Evolutionary conservation across 2,329 filamentous ascomycete species (phyloP).

Genomic region (Neoarthrinium moseri): DNA sequence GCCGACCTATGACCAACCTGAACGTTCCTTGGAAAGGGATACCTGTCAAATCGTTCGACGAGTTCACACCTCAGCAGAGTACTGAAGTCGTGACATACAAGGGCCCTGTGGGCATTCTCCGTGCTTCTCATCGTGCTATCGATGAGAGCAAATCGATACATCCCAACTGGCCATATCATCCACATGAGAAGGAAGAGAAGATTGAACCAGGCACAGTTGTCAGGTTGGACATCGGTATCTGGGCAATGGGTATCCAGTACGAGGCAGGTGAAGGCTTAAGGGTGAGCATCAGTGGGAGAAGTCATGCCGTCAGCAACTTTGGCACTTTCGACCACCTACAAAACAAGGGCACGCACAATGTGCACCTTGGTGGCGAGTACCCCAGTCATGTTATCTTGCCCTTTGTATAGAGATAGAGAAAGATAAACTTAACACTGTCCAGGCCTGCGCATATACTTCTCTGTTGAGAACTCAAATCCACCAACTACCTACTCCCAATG

Average conservation of each 20-base stretch:
- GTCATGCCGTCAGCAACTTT: conserved; percentile 17
- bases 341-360: conserved; percentile 18
- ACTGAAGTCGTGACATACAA: conserved; percentile 24
- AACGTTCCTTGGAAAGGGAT: conserved; percentile 23
- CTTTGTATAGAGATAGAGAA: no score
- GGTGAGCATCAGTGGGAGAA: conserved; percentile 21
- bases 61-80: conserved; percentile 16
- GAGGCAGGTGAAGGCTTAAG: conserved; percentile 22
- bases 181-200: conserved; percentile 20
- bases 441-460: no score
- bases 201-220: conserved; percentile 21
- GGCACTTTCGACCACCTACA: conserved; percentile 6
- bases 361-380: conserved; percentile 19
- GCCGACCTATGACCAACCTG: conserved; percentile 18
- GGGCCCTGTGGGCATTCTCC: conserved; percentile 22
- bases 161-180: conserved; percentile 24
- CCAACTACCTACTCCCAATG: no score
- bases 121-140: conserved; percentile 21
- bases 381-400: conserved; percentile 20
- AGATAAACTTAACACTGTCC: no score
- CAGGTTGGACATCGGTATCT: conserved; percentile 26
- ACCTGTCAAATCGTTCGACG: conserved; percentile 18
- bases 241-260: conserved; percentile 26
- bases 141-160: conserved; percentile 23
- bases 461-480: no score